phyloP scores from a whole-genome alignment of 768 basidiomycete species.

The Botryobasidium botryosum region DNA sequence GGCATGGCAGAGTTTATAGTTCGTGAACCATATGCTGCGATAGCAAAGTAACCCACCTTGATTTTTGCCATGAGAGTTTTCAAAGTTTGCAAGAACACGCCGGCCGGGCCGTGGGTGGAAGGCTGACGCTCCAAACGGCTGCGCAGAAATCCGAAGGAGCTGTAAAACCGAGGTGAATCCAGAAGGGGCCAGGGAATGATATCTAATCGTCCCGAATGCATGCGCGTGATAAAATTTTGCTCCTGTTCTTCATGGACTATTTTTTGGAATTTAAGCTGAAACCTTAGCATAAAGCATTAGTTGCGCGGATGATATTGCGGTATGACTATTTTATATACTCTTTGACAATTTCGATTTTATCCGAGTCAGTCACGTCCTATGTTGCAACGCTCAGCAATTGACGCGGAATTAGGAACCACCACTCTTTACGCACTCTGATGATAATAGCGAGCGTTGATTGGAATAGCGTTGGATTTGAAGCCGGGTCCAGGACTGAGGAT shows the following conservation, averaged over 20 bases:
- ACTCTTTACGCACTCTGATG: no score
- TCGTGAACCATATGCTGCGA: no score
- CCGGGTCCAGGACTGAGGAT: not conserved
- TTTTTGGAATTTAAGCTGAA: slow-evolving; percentile 38
- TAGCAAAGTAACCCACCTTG: slow-evolving; percentile 26
- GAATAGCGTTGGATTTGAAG: not conserved
- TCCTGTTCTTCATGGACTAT: slow-evolving; percentile 47
- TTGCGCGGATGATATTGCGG: not conserved
- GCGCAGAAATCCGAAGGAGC: slow-evolving; percentile 33
- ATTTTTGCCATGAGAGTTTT: slow-evolving; percentile 53
- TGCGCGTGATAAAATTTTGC: slow-evolving; percentile 41
- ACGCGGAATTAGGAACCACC: no score
- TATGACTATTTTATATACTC: slow-evolving; percentile 27
- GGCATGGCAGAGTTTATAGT: not conserved
- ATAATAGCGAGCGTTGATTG: not conserved
- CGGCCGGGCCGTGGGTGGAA: slow-evolving; percentile 33
- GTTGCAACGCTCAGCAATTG: not conserved
- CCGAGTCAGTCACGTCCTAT: slow-evolving; percentile 46
- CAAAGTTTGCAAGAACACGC: slow-evolving; percentile 37
- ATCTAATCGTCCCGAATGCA: slow-evolving; percentile 36
- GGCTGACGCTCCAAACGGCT: slow-evolving; percentile 31
- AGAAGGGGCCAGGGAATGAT: slow-evolving; percentile 57
- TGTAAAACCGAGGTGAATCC: slow-evolving; percentile 42
- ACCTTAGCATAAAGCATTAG: slow-evolving; percentile 21
- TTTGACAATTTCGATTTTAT: slow-evolving; percentile 36